Evolutionary conservation across 495 filamentous ascomycete genomes (phyloP).

Genomic region (Elasticomyces elasticus): DNA sequence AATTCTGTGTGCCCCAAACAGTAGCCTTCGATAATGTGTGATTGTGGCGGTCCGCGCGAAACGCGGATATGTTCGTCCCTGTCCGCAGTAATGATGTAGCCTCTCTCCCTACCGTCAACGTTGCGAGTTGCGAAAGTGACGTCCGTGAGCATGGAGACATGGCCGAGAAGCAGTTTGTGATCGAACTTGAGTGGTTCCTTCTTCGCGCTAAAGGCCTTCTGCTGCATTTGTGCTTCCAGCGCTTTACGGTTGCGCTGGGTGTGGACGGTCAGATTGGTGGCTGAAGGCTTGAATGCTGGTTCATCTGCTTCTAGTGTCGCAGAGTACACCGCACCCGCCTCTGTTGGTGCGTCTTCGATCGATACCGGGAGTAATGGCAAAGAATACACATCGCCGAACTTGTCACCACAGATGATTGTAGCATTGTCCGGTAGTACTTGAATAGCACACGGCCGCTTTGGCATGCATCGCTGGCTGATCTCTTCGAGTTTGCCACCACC

Average conservation of each 20-base stretch:
- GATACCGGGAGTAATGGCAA: constrained; percentile 59
- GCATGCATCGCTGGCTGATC: constrained; percentile 73
- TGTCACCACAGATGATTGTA: constrained; percentile 74
- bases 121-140: constrained; percentile 42
- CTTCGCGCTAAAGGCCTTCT: constrained; percentile 35
- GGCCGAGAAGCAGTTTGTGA: constrained; percentile 68
- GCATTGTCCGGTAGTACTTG: constrained; percentile 54
- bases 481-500: constrained; percentile 51
- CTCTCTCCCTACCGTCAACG: constrained; percentile 28
- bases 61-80: constrained; percentile 96
- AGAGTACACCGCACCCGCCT: constrained; percentile 10
- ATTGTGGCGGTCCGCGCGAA: constrained; percentile 70
- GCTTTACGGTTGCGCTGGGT: constrained; percentile 66
- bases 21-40: constrained; percentile 78
- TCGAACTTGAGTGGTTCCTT: constrained; percentile 49
- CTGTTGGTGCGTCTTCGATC: constrained; percentile 21
- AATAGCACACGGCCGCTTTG: constrained; percentile 74
- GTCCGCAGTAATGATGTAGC: constrained; percentile 80
- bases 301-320: constrained; percentile 5
- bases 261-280: constrained; percentile 70
- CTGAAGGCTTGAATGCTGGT: constrained; percentile 44
- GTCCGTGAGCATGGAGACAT: constrained; percentile 87
- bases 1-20: constrained; percentile 82
- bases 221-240: constrained; percentile 58
- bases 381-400: constrained; percentile 91